These are phyloP conservation scores for Lipomyces lipofer DNA, from an alignment of 805 yeast genomes.

Conservation along the genomic window DNA sequence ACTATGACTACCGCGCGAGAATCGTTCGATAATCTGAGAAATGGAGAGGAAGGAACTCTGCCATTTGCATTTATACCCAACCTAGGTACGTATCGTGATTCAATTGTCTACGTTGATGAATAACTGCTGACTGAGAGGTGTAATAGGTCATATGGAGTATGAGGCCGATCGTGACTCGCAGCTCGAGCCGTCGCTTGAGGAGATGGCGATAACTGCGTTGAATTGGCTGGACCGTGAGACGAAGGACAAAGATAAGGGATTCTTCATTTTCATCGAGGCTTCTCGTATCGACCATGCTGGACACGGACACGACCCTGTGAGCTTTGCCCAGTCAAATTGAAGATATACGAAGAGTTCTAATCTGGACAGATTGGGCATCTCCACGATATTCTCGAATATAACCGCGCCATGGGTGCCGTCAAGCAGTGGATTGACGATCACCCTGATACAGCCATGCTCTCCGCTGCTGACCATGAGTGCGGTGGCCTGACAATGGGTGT, in stretches of 20 bases:
- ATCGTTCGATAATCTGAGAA: slow-evolving; percentile 56
- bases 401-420: slow-evolving; percentile 75
- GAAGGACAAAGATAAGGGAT: slow-evolving; percentile 73
- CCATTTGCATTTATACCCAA: slow-evolving; percentile 80
- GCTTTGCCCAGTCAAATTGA: not conserved
- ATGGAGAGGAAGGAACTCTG: slow-evolving; percentile 63
- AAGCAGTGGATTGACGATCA: slow-evolving; percentile 67
- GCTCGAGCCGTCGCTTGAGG: slow-evolving; percentile 74
- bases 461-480: slow-evolving; percentile 94
- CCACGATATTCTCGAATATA: slow-evolving; percentile 84
- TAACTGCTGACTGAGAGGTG: not conserved
- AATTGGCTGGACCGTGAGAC: slow-evolving; percentile 67
- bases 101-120: not conserved
- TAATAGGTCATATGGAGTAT: slow-evolving; percentile 70
- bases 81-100: slow-evolving; percentile 37
- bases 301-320: slow-evolving; percentile 86
- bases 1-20: slow-evolving; percentile 43
- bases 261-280: slow-evolving; percentile 85
- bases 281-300: slow-evolving; percentile 96
- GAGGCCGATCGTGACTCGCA: slow-evolving; percentile 70
- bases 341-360: not conserved
- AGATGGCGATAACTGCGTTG: slow-evolving; percentile 73
- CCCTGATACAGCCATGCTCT: slow-evolving; percentile 72
- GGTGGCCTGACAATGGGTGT: slow-evolving; percentile 91
- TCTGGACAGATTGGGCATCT: slow-evolving; percentile 65